A percentile compares a stretch with the other conserved stretches of the same genome.
Evolutionary conservation across 1,284 basidiomycete genomes (phyloP).

Genomic region (Uromyces viciae-fabae): DNA sequence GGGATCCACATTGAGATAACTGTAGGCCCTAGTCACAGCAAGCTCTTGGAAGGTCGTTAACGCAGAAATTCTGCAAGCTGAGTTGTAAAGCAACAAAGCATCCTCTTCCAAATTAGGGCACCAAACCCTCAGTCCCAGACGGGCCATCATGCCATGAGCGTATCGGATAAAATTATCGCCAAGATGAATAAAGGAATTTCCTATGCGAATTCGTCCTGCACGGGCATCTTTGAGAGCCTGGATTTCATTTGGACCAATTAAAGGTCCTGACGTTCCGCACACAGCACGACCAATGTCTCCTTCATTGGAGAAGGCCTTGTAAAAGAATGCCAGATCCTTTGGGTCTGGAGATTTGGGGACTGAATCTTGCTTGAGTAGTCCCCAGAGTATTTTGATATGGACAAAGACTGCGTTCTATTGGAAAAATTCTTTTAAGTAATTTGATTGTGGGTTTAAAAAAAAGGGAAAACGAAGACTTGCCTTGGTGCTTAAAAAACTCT

Average conservation of each 20-base stretch:
- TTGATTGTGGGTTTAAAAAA: background rate
- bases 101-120: slow-evolving; percentile 9
- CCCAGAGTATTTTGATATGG: slow-evolving; percentile 23
- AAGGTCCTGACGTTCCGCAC: background rate
- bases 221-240: background rate
- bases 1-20: background rate
- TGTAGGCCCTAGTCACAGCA: background rate
- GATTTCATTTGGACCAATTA: background rate
- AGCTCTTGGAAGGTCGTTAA: background rate
- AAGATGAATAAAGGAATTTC: background rate
- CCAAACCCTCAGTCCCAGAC: background rate
- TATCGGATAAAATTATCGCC: slow-evolving; percentile 1
- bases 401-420: slow-evolving; percentile 10
- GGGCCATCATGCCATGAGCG: slow-evolving; percentile 2
- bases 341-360: slow-evolving; percentile 2
- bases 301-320: background rate
- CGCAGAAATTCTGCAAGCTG: background rate
- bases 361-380: background rate
- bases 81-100: background rate
- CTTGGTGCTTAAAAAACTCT: slow-evolving; percentile 3
- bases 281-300: background rate
- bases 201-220: background rate
- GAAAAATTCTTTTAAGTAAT: background rate
- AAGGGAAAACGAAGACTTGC: background rate
- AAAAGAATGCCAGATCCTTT: background rate